Evolutionary conservation across 768 basidiomycete species (phyloP).

Genomic region (Tulasnella sp.): DNA sequence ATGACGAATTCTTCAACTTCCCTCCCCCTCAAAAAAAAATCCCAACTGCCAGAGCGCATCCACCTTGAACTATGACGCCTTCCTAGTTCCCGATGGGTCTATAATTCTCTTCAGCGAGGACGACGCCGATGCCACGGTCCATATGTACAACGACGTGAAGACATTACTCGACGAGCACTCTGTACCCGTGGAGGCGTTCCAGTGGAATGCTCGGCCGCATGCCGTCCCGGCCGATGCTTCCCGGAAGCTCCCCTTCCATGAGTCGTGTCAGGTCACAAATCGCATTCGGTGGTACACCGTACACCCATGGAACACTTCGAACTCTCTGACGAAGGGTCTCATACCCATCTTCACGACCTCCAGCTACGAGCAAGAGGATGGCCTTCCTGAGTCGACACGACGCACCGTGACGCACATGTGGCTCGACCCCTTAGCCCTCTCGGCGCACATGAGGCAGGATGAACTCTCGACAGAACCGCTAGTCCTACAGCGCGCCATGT

Average conservation of each 20-base stretch:
- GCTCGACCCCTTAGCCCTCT: neutral
- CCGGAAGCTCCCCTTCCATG: neutral
- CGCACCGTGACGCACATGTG: neutral
- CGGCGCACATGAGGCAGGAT: neutral
- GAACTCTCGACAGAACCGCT: neutral
- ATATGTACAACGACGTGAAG: neutral
- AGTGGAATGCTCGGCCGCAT: neutral
- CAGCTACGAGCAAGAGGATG: neutral
- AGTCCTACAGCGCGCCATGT: neutral
- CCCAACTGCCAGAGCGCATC: no score
- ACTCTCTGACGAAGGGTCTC: neutral
- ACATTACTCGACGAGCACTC: neutral
- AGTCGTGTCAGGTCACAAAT: no score
- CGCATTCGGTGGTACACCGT: neutral
- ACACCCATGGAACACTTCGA: neutral
- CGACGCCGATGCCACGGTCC: neutral
- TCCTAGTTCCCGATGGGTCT: no score
- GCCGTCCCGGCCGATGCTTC: neutral
- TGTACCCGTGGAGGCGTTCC: neutral
- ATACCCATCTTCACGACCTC: constrained; percentile 1
- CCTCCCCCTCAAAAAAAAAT: no score
- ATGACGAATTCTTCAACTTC: no score
- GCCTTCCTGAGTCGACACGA: neutral
- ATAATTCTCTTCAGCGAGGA: neutral
- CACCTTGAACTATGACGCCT: no score